phyloP scores from a whole-genome alignment of 2,329 filamentous ascomycete genomes.

The Exophiala spinifera region DNA sequence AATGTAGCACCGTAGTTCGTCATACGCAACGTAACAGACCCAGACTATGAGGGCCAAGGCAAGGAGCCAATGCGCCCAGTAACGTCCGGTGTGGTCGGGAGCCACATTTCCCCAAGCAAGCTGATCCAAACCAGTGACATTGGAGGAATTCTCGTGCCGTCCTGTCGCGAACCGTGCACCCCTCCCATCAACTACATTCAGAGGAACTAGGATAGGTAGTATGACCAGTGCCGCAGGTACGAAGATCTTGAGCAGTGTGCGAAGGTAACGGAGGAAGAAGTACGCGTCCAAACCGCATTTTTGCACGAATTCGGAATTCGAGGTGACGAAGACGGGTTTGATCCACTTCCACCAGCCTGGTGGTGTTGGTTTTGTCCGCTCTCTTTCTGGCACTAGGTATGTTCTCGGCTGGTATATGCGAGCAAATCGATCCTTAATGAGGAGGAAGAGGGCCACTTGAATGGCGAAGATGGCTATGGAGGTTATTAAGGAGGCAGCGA shows the following conservation, averaged over 20 bases:
- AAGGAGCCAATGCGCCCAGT: constrained; percentile 81
- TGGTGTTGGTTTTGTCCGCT: constrained; percentile 74
- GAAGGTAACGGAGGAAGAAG: constrained; percentile 90
- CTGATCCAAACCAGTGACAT: constrained; percentile 70
- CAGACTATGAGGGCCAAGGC: constrained; percentile 75
- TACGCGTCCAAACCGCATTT: constrained; percentile 96
- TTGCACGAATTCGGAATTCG: constrained; percentile 80
- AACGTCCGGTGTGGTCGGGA: constrained; percentile 61
- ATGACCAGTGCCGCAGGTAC: constrained; percentile 74
- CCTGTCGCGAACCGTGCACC: constrained; percentile 52
- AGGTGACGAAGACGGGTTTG: constrained; percentile 61
- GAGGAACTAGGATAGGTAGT: constrained; percentile 77
- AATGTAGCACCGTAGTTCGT: constrained; percentile 82
- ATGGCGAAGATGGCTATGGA: constrained; percentile 62
- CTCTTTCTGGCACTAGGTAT: constrained; percentile 79
- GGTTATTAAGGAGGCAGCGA: constrained; percentile 62
- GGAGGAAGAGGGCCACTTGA: constrained; percentile 66
- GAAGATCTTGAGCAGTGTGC: constrained; percentile 86
- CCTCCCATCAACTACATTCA: constrained; percentile 73
- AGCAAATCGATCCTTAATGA: constrained; percentile 73
- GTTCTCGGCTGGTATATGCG: constrained; percentile 85
- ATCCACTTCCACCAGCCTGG: constrained; percentile 54
- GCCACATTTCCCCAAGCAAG: constrained; percentile 86
- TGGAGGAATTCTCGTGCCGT: constrained; percentile 40
- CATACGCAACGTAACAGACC: constrained; percentile 83